Base-by-base conservation (phyloP, 805 yeast species). In the Myxozyma vanderwaltii region DNA sequence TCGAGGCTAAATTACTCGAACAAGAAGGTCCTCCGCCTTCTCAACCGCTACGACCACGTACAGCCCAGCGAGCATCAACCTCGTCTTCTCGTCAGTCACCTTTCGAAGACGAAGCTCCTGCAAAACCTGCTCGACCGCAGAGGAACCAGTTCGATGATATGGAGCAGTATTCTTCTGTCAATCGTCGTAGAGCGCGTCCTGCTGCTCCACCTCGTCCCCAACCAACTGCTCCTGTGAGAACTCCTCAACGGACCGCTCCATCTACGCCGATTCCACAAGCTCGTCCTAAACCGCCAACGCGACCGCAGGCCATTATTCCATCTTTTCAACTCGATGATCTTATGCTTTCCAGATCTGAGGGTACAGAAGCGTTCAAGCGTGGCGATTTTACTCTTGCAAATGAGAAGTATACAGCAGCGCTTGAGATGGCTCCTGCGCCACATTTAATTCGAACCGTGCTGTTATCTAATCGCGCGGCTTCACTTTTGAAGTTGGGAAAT, bases 351-450 rank as follows among this genome's bases (percentile, higher is more conserved):
- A 68, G 77, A 15, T 60, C 66, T 5, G 75, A 75, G 26, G 99
- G 91, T 4, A 75, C 82, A 5, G 79, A 78, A 17, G 79, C 84
- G 0, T 94, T 85, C 75, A 82, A 82, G 56, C 80, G 83, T n/a
- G 99, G 99, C 19, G 92, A 94, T 71, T 94, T 86, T 70, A 71
- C 83, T 3, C 69, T 75, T 3, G 91, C 99, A 0, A 75, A 82
- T 13, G 79, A 75, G 29, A 77, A 79, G 54, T 94, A 88, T 70
- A 77, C 82, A 33, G 75, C 80, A 41, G 79, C 86, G 1, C 71
- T 83, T n/a, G 74, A 77, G 29, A 71, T 82, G 2, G 75, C 91
- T 1, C 95, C 96, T 0, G 65, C 69, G 1, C 75, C 76, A 8
- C 96, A 92, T 71, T 79, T 85, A 31, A 77, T 85, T 39, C 78